Conservation (phyloP, 2,329 filamentous ascomycete genomes). For the Aphanocladium album region DNA sequence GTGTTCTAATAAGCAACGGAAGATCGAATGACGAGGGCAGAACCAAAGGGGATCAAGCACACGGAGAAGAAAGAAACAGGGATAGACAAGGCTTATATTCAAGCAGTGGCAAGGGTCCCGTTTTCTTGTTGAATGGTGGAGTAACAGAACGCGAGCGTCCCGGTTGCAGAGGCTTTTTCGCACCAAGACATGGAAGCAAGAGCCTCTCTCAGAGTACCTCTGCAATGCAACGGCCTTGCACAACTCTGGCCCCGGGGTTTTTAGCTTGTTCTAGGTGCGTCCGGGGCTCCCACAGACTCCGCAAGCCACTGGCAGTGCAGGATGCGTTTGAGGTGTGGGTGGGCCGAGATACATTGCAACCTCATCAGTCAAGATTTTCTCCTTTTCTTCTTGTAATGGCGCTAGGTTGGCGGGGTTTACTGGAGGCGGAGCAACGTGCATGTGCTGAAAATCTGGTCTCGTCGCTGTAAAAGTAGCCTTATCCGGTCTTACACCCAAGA, state of each 20-base stretch:
- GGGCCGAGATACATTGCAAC: not conserved
- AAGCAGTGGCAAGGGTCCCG: not conserved
- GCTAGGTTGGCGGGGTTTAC: not conserved
- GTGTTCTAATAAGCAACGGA: not conserved
- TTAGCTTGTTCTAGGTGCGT: not conserved
- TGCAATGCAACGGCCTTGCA: not conserved
- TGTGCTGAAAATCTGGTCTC: not conserved
- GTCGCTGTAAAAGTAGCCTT: not conserved
- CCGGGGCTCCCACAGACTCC: conserved; percentile 2
- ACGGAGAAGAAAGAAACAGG: not conserved
- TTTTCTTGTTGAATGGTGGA: not conserved
- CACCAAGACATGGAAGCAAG: not conserved
- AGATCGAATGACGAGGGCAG: not conserved
- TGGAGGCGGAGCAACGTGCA: not conserved
- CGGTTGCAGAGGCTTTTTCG: not conserved
- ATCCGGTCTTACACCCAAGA: not conserved
- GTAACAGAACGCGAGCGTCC: not conserved
- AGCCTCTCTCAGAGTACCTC: not conserved
- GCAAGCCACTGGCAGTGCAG: not conserved
- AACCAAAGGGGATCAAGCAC: not conserved
- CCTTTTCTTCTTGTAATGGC: not conserved
- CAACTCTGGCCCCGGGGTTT: not conserved
- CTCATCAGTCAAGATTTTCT: not conserved
- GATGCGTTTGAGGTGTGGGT: not conserved
- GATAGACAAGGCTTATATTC: not conserved